These are phyloP conservation scores for Anastatica hierochuntica DNA, from an alignment of 345 rosid genomes.

Conservation along the genomic window DNA sequence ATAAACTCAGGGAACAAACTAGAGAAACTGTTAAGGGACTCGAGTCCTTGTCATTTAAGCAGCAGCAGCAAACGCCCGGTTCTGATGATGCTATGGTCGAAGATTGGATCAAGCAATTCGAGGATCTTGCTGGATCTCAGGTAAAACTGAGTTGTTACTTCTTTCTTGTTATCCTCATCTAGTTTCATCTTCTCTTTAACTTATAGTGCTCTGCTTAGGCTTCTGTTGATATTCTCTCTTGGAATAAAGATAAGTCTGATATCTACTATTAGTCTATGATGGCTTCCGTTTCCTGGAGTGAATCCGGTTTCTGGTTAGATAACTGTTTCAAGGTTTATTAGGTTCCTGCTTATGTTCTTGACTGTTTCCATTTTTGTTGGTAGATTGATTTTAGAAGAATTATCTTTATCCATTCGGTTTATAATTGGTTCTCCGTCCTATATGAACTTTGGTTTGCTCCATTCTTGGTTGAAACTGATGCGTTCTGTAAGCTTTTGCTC, in stretches of 20 bases:
- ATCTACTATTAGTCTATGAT: no score
- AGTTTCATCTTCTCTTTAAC: background rate
- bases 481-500: background rate
- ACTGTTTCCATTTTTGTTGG: background rate
- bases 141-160: constrained; percentile 23
- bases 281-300: no score
- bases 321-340: background rate
- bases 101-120: constrained; percentile 96
- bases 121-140: constrained; percentile 80
- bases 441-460: background rate
- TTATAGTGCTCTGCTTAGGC: background rate
- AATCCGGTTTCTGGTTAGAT: no score
- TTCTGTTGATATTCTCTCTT: background rate
- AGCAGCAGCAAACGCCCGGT: constrained; percentile 19
- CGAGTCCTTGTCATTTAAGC: constrained; percentile 53
- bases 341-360: background rate
- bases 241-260: no score
- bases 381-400: background rate
- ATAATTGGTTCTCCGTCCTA: background rate
- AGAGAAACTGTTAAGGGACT: constrained; percentile 77
- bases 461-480: background rate
- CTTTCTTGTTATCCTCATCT: background rate
- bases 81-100: constrained; percentile 78
- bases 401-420: background rate
- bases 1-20: constrained; percentile 75